These are phyloP conservation scores for Rhizopus delemar DNA, from an alignment of 371 early-diverging fungal species.

Conservation along the genomic window DNA sequence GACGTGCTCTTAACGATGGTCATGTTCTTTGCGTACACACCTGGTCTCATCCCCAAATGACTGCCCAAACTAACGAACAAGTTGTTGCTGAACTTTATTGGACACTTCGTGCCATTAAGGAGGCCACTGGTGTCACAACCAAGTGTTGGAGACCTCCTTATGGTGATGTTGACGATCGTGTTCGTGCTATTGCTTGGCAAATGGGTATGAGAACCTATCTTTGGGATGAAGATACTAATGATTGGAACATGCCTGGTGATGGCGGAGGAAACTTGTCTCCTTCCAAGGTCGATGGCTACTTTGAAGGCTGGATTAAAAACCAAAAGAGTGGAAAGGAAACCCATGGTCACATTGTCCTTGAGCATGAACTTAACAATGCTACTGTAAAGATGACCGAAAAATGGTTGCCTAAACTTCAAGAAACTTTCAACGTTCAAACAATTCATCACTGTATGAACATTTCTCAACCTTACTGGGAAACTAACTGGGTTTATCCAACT, in stretches of 20 bases:
- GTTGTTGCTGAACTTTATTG: slow-evolving; percentile 62
- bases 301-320: slow-evolving; percentile 40
- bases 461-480: slow-evolving; percentile 54
- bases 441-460: slow-evolving; percentile 53
- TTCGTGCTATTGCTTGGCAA: slow-evolving; percentile 54
- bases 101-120: slow-evolving; percentile 55
- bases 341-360: slow-evolving; percentile 50
- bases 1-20: slow-evolving; percentile 49
- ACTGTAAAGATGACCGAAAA: slow-evolving; percentile 48
- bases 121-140: slow-evolving; percentile 54
- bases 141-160: slow-evolving; percentile 59
- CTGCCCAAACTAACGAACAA: slow-evolving; percentile 51
- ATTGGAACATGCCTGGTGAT: slow-evolving; percentile 49
- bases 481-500: slow-evolving; percentile 37
- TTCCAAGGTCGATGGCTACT: slow-evolving; percentile 37
- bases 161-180: slow-evolving; percentile 58
- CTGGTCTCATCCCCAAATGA: slow-evolving; percentile 65
- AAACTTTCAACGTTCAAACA: slow-evolving; percentile 45
- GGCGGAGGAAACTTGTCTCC: slow-evolving; percentile 44
- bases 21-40: slow-evolving; percentile 56
- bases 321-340: slow-evolving; percentile 34
- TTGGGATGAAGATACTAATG: slow-evolving; percentile 53
- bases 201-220: slow-evolving; percentile 49
- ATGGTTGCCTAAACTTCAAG: slow-evolving; percentile 46
- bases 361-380: slow-evolving; percentile 50